A percentile compares a stretch with the other conserved stretches of the same genome.
Conservation (phyloP, 305 asterid genomes). For the Withania somnifera region DNA sequence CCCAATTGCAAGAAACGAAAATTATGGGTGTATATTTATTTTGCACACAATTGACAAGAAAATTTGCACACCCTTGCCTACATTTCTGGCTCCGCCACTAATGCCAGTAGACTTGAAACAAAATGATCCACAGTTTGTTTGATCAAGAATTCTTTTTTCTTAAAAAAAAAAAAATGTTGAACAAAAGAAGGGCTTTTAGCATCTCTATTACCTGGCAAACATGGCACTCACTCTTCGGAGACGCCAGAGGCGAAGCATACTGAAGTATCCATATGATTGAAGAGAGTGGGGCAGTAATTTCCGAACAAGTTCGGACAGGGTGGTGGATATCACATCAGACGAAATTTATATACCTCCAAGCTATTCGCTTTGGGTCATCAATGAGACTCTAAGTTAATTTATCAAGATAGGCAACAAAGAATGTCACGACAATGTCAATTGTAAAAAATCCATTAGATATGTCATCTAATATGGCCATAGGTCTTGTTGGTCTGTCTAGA, state of each 20-base stretch:
- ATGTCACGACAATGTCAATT: constrained; percentile 53
- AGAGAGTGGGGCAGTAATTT: constrained; percentile 18
- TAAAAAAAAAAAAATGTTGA: too few relatives aligned
- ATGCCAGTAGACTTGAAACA: not conserved
- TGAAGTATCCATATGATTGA: constrained; percentile 37
- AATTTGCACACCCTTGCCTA: too few relatives aligned
- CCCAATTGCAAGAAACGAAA: too few relatives aligned
- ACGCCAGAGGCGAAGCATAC: constrained; percentile 87
- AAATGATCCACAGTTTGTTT: not conserved
- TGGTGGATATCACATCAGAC: constrained; percentile 53
- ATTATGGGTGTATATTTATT: too few relatives aligned
- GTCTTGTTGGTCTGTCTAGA: constrained; percentile 25
- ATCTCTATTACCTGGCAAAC: constrained; percentile 51
- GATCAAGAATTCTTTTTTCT: not conserved
- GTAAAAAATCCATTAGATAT: constrained; percentile 48
- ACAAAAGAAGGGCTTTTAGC: not conserved
- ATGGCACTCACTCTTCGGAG: constrained; percentile 63
- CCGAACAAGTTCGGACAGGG: constrained; percentile 42
- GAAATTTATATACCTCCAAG: constrained; percentile 35
- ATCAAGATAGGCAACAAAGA: constrained; percentile 74
- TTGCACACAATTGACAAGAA: too few relatives aligned
- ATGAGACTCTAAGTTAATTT: constrained; percentile 44
- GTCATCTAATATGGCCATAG: constrained; percentile 42
- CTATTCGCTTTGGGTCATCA: constrained; percentile 40
- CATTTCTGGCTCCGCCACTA: too few relatives aligned